Conservation (phyloP, 2,329 filamentous ascomycete species). For the Aspergillus sp. region DNA sequence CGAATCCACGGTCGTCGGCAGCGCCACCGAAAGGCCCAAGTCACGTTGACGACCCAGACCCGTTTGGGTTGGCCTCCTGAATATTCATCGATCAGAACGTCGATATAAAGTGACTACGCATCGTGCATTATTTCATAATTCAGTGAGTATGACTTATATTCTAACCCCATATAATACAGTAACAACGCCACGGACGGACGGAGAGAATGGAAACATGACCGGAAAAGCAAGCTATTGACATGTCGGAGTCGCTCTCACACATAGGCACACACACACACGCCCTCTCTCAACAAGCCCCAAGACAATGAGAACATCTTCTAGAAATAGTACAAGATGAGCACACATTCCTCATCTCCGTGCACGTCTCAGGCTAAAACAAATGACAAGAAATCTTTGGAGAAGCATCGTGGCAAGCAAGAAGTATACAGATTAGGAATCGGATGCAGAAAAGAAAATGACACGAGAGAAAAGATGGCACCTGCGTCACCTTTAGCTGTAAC, state of each 20-base stretch:
- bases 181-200: constrained; percentile 19
- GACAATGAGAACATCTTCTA: constrained; percentile 1
- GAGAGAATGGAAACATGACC: constrained; percentile 6
- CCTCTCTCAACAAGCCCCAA: not conserved
- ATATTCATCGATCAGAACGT: not conserved
- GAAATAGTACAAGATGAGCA: constrained; percentile 21
- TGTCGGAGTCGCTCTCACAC: not conserved
- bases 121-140: not conserved
- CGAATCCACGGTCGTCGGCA: not conserved
- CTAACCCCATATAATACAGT: constrained; percentile 19
- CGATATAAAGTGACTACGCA: not conserved
- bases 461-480: constrained; percentile 5
- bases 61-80: not conserved
- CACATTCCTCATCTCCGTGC: constrained; percentile 1
- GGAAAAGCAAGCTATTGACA: constrained; percentile 6
- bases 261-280: no score
- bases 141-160: constrained; percentile 1
- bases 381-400: not conserved
- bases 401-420: constrained; percentile 1
- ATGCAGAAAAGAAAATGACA: constrained; percentile 2
- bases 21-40: not conserved
- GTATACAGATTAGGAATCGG: constrained; percentile 1
- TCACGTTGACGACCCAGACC: not conserved
- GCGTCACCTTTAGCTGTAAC: constrained; percentile 52
- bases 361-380: constrained; percentile 1